Conservation (phyloP, 2,329 filamentous ascomycete species). For the Nemania sp. region DNA sequence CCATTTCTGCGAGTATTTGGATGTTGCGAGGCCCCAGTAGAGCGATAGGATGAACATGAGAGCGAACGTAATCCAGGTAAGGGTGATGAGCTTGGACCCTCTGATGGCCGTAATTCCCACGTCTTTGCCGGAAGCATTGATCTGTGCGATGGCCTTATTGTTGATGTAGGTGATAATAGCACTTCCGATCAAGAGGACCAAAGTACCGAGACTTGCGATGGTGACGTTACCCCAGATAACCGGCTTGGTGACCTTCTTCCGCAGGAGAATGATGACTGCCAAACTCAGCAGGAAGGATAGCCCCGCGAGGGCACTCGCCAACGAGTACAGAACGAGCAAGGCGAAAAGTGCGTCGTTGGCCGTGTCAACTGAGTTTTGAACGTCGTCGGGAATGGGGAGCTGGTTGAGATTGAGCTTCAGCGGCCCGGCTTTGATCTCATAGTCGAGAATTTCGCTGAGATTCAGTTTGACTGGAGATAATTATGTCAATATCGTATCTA, state of each 20-base stretch:
- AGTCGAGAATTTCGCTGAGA: constrained; percentile 51
- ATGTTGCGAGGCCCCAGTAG: constrained; percentile 45
- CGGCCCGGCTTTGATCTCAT: constrained; percentile 50
- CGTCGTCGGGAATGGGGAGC: constrained; percentile 48
- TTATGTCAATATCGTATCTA: constrained; percentile 11
- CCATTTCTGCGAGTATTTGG: constrained; percentile 21
- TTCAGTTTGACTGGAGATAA: constrained; percentile 44
- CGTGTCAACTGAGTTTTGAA: constrained; percentile 53
- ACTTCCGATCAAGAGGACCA: constrained; percentile 47
- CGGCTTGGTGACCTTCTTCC: constrained; percentile 19
- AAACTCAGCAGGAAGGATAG: constrained; percentile 48
- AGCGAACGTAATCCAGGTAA: constrained; percentile 53
- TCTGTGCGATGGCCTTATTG: constrained; percentile 46
- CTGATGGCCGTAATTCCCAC: constrained; percentile 49
- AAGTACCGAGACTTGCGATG: constrained; percentile 42
- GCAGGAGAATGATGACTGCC: constrained; percentile 37
- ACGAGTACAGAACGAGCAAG: constrained; percentile 53
- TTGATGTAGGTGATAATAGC: constrained; percentile 49
- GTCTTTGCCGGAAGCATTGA: constrained; percentile 49
- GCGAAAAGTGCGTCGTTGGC: constrained; percentile 54
- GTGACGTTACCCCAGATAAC: constrained; percentile 43
- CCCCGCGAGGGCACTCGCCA: constrained; percentile 48
- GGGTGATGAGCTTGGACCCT: constrained; percentile 49
- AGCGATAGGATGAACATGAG: constrained; percentile 46
- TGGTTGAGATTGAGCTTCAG: constrained; percentile 49